Evolutionary conservation across 2,329 filamentous ascomycete genomes (phyloP), one percentile per base, ranked within the genome.

Genomic region (Fonsecaea multimorphosa): DNA sequence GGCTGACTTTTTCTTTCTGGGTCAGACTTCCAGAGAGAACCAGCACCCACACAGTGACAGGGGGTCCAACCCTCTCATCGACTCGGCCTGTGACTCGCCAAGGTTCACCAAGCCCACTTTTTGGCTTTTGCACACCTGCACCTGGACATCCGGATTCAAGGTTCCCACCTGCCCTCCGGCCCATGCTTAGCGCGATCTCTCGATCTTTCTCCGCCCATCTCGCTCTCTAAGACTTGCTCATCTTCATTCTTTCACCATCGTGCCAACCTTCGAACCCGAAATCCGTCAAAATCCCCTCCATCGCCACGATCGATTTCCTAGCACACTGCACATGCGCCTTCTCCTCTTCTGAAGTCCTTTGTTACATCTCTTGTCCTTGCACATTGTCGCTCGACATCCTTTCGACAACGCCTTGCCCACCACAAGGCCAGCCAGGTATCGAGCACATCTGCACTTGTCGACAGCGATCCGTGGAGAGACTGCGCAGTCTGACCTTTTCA

Each of bases 201-300:
- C 68, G 69, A 70, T 72, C 68, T 68, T 72, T 71, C 70, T 72
- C 68, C 67, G 60, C 68, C 64, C 69, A 72, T 71, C 66, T 70
- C 67, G 70, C 70, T 68, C 68, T 68, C 67, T 70, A 67, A 68
- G 66, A 70, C 59, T 70, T 68, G 68, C 68, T 70, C 66, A 61
- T 67, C 67, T 68, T 68, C 68, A 58, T 56, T 65, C 66, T 66
- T 68, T 63, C 64, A 64, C 54, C 53, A 53, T 65, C 51, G 61
- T 63, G 58, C 67, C 62, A 65, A 63, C 64, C 52, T 69, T 65
- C 67, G 64, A 56, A 63, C 64, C 67, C 64, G 62, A 67, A 52
- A 31, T 54, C 58, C 46, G 63, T 57, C 61, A 68, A 56, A 58
- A 44, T 22, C 55, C 61, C 38, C 38, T 22, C 27, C 31, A 57